Conservation (phyloP, 148 eudicot species). For the Amaranthus palmeri region DNA sequence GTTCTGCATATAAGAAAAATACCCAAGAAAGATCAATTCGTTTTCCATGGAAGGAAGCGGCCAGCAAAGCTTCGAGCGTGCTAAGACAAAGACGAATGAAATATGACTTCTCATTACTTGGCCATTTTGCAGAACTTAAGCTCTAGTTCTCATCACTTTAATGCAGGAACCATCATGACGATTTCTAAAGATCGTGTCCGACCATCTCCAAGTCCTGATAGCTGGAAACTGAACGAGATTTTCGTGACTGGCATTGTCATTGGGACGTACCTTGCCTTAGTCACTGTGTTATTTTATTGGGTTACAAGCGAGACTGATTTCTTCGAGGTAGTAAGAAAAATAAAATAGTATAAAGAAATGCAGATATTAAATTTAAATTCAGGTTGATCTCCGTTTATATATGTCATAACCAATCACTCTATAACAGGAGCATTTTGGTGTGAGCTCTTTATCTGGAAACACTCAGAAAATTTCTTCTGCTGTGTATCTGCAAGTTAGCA, state of each 20-base stretch:
- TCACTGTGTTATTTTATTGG: slow-evolving; percentile 80
- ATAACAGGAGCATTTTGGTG: slow-evolving; percentile 45
- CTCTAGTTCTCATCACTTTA: neutral
- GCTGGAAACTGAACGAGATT: slow-evolving; percentile 77
- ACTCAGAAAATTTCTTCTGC: slow-evolving; percentile 63
- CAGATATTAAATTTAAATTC: neutral
- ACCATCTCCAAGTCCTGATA: slow-evolving; percentile 63
- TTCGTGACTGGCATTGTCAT: slow-evolving; percentile 61
- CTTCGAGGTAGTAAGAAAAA: slow-evolving; percentile 42
- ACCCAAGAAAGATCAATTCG: too few species aligned
- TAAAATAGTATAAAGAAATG: neutral
- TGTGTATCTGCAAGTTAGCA: slow-evolving; percentile 76
- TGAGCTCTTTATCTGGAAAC: slow-evolving; percentile 43
- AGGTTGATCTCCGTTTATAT: neutral
- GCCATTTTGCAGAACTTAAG: neutral
- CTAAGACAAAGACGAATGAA: too few species aligned
- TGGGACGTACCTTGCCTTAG: slow-evolving; percentile 69
- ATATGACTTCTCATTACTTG: too few species aligned
- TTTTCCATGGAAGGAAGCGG: too few species aligned
- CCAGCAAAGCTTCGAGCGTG: too few species aligned
- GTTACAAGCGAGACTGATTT: slow-evolving; percentile 39
- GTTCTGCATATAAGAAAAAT: too few species aligned
- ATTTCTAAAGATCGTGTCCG: slow-evolving; percentile 65
- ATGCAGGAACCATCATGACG: slow-evolving; percentile 78
- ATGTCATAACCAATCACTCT: neutral